Evolutionary conservation across 129 eudicot genomes (phyloP).

Genomic region (Ambrosia artemisiifolia): DNA sequence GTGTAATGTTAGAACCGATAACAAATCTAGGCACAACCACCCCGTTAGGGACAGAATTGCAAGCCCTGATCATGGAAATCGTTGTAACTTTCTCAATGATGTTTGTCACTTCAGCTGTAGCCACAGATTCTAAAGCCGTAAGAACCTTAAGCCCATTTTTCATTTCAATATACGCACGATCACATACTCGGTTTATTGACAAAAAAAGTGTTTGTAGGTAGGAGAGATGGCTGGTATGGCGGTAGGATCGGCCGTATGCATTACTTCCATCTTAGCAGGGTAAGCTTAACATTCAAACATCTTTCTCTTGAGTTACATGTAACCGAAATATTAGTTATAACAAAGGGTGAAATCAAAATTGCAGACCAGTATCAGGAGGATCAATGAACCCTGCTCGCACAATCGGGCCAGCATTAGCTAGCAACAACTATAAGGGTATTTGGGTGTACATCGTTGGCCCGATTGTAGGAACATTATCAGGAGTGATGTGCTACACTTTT

Average conservation of each 20-base stretch:
- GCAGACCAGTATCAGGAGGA: constrained; percentile 90
- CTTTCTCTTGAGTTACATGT: not conserved
- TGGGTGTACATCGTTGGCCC: constrained; percentile 91
- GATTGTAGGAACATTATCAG: constrained; percentile 55
- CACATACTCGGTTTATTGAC: not conserved
- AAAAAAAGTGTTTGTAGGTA: constrained; percentile 31
- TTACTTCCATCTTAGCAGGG: constrained; percentile 95
- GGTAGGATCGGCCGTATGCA: constrained; percentile 92
- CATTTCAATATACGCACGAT: not conserved
- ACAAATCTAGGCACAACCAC: constrained; percentile 66
- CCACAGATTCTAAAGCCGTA: constrained; percentile 58
- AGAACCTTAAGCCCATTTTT: not conserved
- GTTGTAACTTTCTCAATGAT: constrained; percentile 83
- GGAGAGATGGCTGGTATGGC: constrained; percentile 90
- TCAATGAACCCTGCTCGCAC: constrained; percentile 95
- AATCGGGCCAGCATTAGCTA: constrained; percentile 79
- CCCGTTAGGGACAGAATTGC: constrained; percentile 61
- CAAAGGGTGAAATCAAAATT: not conserved
- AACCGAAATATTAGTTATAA: not conserved
- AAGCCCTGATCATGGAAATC: constrained; percentile 79
- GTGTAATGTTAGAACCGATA: constrained; percentile 52
- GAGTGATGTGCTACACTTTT: constrained; percentile 54
- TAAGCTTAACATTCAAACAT: constrained; percentile 22
- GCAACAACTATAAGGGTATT: constrained; percentile 52
- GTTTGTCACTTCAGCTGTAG: constrained; percentile 82